These are phyloP conservation scores for Canavalia gladiata DNA, from an alignment of 306 rosid genomes.

Conservation along the genomic window DNA sequence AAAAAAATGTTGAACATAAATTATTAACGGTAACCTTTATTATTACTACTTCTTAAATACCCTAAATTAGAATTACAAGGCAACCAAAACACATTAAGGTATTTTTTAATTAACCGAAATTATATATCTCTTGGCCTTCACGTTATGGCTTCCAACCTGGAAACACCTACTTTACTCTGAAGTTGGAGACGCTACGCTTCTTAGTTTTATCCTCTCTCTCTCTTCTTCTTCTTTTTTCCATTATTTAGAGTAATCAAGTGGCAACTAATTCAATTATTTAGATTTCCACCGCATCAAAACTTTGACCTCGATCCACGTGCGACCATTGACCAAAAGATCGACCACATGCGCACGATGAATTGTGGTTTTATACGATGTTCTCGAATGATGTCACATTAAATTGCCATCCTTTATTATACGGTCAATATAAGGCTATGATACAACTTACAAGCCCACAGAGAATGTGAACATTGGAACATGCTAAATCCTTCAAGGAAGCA, in stretches of 20 bases:
- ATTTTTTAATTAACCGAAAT: background rate
- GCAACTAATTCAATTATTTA: constrained; percentile 13
- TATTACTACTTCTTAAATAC: background rate
- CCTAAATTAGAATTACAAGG: background rate
- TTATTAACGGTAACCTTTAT: background rate
- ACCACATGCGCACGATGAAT: constrained; percentile 4
- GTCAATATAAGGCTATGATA: constrained; percentile 22
- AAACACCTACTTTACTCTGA: constrained; percentile 33
- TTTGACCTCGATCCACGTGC: constrained; percentile 47
- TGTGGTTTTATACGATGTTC: background rate
- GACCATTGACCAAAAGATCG: background rate
- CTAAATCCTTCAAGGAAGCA: background rate
- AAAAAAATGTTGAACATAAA: constrained; percentile 1
- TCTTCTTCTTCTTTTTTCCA: no score
- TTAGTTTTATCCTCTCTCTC: background rate
- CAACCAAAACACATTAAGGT: constrained; percentile 12
- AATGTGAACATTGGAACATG: background rate
- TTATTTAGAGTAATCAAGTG: constrained; percentile 5
- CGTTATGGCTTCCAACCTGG: constrained; percentile 44
- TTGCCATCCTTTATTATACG: constrained; percentile 16
- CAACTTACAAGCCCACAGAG: background rate
- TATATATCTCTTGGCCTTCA: background rate
- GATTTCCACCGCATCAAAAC: constrained; percentile 17
- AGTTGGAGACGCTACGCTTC: constrained; percentile 1
- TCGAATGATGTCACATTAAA: constrained; percentile 20